A percentile compares a stretch with the other conserved stretches of the same genome.
Evolutionary conservation across 108 stramenopile species (phyloP).

Genomic region (Cyclotella sp.): DNA sequence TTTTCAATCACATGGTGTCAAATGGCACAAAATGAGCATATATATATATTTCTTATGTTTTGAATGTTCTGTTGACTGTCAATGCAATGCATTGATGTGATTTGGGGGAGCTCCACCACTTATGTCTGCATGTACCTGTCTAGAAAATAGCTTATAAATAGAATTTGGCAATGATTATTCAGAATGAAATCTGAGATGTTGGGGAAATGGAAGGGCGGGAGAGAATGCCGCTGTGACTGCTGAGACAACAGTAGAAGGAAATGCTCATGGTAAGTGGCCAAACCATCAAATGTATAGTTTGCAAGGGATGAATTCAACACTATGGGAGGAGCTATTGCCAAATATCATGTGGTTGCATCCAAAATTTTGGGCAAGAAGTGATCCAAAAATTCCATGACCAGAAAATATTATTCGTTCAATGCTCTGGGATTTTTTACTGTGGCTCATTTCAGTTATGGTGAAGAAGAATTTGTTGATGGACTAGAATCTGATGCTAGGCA

Average conservation of each 20-base stretch:
- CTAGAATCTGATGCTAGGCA: conserved; percentile 55
- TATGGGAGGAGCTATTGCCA: conserved; percentile 39
- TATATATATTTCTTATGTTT: conserved; percentile 73
- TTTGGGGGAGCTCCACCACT: conserved; percentile 60
- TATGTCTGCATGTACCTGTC: conserved; percentile 80
- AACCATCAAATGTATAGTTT: conserved; percentile 33
- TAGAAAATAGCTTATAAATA: conserved; percentile 49
- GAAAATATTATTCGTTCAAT: conserved; percentile 37
- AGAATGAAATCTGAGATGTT: conserved; percentile 69
- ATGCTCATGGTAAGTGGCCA: conserved; percentile 35
- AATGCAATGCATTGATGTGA: conserved; percentile 81
- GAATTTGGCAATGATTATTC: conserved; percentile 61
- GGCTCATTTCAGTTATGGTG: conserved; percentile 54
- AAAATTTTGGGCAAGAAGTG: conserved; percentile 24
- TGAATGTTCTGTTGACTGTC: conserved; percentile 87
- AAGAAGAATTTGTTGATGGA: conserved; percentile 72
- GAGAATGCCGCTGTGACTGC: conserved; percentile 18
- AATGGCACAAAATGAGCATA: conserved; percentile 45
- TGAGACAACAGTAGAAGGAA: conserved; percentile 25
- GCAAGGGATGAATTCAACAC: conserved; percentile 46
- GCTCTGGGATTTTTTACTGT: conserved; percentile 64
- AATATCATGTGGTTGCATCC: conserved; percentile 67
- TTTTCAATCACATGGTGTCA: conserved; percentile 82
- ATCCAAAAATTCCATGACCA: conserved; percentile 44
- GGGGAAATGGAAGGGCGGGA: conserved; percentile 60